phyloP scores from a whole-genome alignment of 1,139 yeast species.

The Geotrichum europaeum region DNA sequence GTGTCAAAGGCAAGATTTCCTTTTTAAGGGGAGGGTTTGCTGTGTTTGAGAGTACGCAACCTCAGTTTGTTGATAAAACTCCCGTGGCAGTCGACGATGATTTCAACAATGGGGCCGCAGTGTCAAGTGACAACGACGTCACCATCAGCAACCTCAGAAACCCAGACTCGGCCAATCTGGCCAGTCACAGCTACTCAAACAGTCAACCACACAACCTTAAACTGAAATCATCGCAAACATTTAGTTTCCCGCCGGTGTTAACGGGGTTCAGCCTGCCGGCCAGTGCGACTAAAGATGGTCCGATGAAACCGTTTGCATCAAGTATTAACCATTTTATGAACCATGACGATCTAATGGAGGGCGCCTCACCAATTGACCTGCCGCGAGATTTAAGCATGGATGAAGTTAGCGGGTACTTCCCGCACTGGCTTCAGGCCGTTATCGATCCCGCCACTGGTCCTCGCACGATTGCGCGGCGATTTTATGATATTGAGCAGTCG shows the following conservation, averaged over 20 bases:
- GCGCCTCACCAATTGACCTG: slow-evolving; percentile 12
- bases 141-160: neutral
- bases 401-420: slow-evolving; percentile 24
- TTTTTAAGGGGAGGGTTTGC: slow-evolving; percentile 35
- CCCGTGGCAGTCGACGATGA: neutral
- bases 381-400: slow-evolving; percentile 14
- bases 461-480: slow-evolving; percentile 33
- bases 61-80: slow-evolving; percentile 24
- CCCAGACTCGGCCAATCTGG: neutral
- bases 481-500: slow-evolving; percentile 34
- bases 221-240: slow-evolving; percentile 4
- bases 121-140: neutral
- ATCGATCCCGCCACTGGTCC: slow-evolving; percentile 29
- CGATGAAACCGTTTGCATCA: slow-evolving; percentile 6
- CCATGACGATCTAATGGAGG: slow-evolving; percentile 18
- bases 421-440: slow-evolving; percentile 34
- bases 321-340: slow-evolving; percentile 16
- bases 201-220: slow-evolving; percentile 7
- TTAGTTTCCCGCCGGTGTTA: slow-evolving; percentile 22
- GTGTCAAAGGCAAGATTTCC: slow-evolving; percentile 20
- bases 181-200: slow-evolving; percentile 17
- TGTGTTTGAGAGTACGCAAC: slow-evolving; percentile 29
- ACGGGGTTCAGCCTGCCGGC: slow-evolving; percentile 27
- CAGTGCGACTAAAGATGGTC: slow-evolving; percentile 9
- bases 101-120: neutral